Base-by-base conservation (phyloP, 441 rosid genomes). In the Gossypium schwendimanii region DNA sequence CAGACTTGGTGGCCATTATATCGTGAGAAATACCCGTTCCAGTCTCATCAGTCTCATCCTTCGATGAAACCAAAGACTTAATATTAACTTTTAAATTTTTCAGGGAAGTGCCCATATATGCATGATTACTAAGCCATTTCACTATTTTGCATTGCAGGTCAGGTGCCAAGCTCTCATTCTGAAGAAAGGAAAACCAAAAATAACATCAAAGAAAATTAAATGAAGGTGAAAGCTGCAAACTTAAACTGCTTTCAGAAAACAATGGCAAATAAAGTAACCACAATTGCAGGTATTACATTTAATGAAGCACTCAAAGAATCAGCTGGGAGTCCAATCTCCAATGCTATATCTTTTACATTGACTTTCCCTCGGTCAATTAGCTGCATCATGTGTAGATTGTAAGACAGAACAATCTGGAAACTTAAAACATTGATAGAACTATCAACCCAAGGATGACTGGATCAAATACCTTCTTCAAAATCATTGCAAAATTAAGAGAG, bases 341-440 rank as follows among this genome's bases (percentile, higher is more conserved):
- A 80, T 24, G 98, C 97, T 73, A 93, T 86, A 73, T 89, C 97
- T 82, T 88, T 89, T 73, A 84, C 78, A 77, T 76, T 85, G 76
- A 94, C 96, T 84, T 89, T 93, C 73, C 98, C 99, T 67, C 85
- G 80, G 76, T 91, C 92, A 71, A 96, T 88, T 78, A 96, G 80
- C 99, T 96, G 87, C 83, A 86, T 21, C 15, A 57, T 70, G 55
- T 61, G 76, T 74, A 75, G 60, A 82, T 44, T 72, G 75, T 75
- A 28, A 52, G 72, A 68, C 77, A 55, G 70, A 72, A 49, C 52
- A 75, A 64, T 60, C 73, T 24, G 58, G 60, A 78, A 33, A 72
- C 73, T 69, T 20, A 59, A 59, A 82, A n/a, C 63, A 53, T 23
- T 55, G 24, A 49, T 58, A 58, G 65, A 49, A 39, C 33, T 14